Percentiles rank a stretch among this genome's conserved stretches.
These are phyloP conservation scores for Desmodesmus armatus DNA, from an alignment of 139 green algal genomes.

Conservation along the genomic window DNA sequence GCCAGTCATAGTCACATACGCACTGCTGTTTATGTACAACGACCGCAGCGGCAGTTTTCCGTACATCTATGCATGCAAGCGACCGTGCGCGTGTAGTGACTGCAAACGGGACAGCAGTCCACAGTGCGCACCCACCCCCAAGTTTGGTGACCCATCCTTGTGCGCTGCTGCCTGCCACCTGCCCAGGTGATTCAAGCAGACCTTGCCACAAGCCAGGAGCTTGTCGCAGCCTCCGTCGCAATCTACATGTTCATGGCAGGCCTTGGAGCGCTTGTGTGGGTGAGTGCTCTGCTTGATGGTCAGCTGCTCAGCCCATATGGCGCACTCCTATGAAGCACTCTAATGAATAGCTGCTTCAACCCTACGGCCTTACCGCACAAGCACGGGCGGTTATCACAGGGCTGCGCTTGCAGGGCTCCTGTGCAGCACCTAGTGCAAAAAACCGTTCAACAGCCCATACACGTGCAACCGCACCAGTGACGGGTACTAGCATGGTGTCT, in stretches of 20 bases:
- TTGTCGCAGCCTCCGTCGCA: not conserved
- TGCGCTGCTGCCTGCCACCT: not conserved
- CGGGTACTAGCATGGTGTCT: too few relatives aligned
- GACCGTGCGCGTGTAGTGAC: not conserved
- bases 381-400: too few relatives aligned
- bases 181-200: not conserved
- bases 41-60: not conserved
- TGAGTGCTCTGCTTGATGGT: too few relatives aligned
- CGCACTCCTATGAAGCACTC: too few relatives aligned
- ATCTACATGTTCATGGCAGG: slow-evolving; percentile 14
- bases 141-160: not conserved
- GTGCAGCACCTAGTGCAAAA: too few relatives aligned
- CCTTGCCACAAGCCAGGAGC: not conserved
- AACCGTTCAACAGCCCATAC: too few relatives aligned
- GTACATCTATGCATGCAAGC: not conserved
- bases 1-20: not conserved
- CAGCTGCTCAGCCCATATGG: too few relatives aligned
- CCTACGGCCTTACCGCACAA: too few relatives aligned
- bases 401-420: too few relatives aligned
- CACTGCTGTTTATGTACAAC: not conserved
- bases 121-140: not conserved
- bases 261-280: slow-evolving; percentile 12
- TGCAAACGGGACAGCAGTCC: not conserved
- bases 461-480: too few relatives aligned
- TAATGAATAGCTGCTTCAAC: too few relatives aligned